Percentiles rank a stretch among this genome's conserved stretches.
Conservation (phyloP, 1,139 yeast genomes). For the Lodderomyces oxycetoniae region DNA sequence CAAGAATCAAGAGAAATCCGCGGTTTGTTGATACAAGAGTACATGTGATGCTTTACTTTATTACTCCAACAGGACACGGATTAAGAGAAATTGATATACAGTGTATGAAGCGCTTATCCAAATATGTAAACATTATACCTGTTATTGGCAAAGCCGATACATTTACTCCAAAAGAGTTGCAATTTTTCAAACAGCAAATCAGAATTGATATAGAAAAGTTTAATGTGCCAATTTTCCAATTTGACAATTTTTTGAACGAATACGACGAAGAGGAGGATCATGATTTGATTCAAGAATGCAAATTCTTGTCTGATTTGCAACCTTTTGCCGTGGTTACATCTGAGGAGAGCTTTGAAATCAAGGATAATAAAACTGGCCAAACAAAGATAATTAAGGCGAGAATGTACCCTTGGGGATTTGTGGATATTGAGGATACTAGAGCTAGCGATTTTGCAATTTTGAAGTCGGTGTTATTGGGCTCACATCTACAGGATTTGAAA, state of each 20-base stretch:
- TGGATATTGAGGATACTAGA: conserved; percentile 77
- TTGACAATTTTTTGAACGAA: conserved; percentile 45
- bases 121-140: conserved; percentile 83
- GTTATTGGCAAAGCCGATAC: conserved; percentile 86
- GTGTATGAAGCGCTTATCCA: conserved; percentile 71
- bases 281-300: conserved; percentile 79
- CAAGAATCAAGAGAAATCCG: conserved; percentile 84
- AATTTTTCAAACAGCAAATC: conserved; percentile 49
- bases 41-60: conserved; percentile 65
- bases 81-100: conserved; percentile 70
- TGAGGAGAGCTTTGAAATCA: conserved; percentile 45
- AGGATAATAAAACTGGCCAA: conserved; percentile 54
- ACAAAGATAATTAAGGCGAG: conserved; percentile 63
- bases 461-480: conserved; percentile 77
- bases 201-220: conserved; percentile 70
- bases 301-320: conserved; percentile 63
- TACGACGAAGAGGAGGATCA: conserved; percentile 57
- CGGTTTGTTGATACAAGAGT: conserved; percentile 74
- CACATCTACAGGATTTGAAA: conserved; percentile 91
- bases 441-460: conserved; percentile 81
- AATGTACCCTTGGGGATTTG: conserved; percentile 91
- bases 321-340: conserved; percentile 92
- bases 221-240: conserved; percentile 79
- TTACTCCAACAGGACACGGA: conserved; percentile 77
- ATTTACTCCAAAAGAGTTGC: conserved; percentile 70